Conservation (phyloP, 2,329 filamentous ascomycete species). For the Colletotrichum tabaci region DNA sequence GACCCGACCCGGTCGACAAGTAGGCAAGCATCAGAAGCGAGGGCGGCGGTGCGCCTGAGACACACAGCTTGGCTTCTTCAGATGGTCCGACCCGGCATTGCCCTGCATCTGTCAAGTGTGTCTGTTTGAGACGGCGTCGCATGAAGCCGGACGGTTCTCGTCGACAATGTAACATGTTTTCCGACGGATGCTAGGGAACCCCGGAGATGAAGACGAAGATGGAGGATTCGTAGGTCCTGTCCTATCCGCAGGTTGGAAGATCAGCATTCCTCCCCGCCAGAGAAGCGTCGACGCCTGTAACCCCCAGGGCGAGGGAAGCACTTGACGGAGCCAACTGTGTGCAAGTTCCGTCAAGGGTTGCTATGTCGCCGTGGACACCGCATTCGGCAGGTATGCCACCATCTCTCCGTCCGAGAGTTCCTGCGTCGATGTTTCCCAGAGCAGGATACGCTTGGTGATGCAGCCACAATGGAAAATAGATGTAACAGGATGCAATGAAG, state of each 20-base stretch:
- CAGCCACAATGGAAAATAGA: neutral
- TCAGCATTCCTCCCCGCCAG: neutral
- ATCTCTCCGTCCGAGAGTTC: conserved; percentile 4
- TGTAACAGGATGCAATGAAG: neutral
- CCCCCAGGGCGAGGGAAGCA: conserved; percentile 21
- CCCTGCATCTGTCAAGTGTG: neutral
- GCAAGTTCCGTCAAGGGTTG: neutral
- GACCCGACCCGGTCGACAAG: too few species aligned
- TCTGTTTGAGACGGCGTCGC: neutral
- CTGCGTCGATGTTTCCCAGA: neutral
- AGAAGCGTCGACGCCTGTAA: neutral
- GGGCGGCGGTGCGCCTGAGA: neutral
- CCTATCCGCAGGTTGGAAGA: neutral
- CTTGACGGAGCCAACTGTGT: neutral
- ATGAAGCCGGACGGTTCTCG: conserved; percentile 22
- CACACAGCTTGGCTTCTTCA: conserved; percentile 8
- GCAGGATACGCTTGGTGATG: neutral
- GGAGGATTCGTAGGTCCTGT: conserved; percentile 13
- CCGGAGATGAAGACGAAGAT: neutral
- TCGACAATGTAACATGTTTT: conserved; percentile 20
- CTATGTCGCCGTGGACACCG: neutral
- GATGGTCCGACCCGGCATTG: neutral
- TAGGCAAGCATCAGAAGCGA: neutral
- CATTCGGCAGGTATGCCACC: conserved; percentile 12
- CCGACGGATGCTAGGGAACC: conserved; percentile 25